Percentiles rank a stretch among this genome's conserved stretches.
phyloP scores from a whole-genome alignment of 768 basidiomycete genomes.

The Pisolithus tinctorius region DNA sequence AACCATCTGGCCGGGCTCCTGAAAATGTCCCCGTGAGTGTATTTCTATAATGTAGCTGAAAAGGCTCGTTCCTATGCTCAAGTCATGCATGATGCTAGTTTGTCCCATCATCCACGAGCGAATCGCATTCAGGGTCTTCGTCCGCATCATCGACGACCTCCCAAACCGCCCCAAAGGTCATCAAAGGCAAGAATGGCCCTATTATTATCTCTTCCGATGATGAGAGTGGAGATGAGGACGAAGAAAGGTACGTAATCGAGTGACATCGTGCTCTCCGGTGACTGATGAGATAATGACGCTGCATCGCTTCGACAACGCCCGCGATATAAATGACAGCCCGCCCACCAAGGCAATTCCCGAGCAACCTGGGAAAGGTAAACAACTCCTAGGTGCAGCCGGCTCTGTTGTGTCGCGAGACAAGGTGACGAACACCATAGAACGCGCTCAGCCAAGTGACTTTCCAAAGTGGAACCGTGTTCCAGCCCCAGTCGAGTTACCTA shows the following conservation, averaged over 20 bases:
- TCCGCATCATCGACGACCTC: conserved; percentile 3
- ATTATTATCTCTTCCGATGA: conserved; percentile 29
- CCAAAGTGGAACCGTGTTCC: conserved; percentile 21
- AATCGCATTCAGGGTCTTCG: conserved; percentile 10
- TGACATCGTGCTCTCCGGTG: conserved; percentile 3
- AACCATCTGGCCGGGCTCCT: conserved; percentile 2
- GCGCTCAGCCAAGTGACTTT: conserved; percentile 9
- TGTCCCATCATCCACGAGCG: conserved; percentile 14
- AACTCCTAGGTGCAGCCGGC: not conserved
- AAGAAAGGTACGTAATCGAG: not conserved
- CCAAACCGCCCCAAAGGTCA: not conserved
- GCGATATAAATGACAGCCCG: not conserved
- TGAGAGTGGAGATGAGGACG: conserved; percentile 10
- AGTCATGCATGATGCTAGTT: conserved; percentile 10
- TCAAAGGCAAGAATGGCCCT: conserved; percentile 7
- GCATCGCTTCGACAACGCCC: not conserved
- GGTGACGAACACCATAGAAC: conserved; percentile 16
- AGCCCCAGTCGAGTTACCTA: conserved; percentile 26
- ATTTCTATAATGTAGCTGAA: not conserved
- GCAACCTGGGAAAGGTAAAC: conserved; percentile 3
- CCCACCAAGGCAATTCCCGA: conserved; percentile 1
- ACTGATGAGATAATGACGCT: not conserved
- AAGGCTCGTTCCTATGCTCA: not conserved
- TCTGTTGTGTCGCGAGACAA: conserved; percentile 10
- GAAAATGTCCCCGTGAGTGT: conserved; percentile 17